Percentiles rank a stretch among this genome's conserved stretches.
Evolutionary conservation across 805 yeast genomes (phyloP).

Genomic region (Peterozyma toletana): DNA sequence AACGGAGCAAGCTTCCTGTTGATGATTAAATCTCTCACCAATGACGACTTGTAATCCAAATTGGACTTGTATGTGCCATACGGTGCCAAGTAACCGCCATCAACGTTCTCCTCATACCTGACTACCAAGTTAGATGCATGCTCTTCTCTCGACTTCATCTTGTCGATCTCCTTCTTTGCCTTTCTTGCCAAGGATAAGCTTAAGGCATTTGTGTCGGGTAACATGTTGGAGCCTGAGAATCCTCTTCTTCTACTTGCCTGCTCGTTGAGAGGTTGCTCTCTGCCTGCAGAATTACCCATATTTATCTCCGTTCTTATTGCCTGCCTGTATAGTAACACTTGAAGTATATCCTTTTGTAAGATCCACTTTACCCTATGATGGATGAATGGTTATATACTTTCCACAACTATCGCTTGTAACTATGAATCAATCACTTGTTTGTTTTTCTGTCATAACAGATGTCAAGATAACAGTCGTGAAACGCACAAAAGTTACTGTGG

Average conservation of each 20-base stretch:
- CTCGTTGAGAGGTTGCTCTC: conserved; percentile 21
- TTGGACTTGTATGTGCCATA: conserved; percentile 79
- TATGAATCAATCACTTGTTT: too few species aligned
- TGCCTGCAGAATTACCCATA: conserved; percentile 44
- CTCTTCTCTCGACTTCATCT: conserved; percentile 41
- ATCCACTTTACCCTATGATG: too few species aligned
- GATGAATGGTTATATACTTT: too few species aligned
- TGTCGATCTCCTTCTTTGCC: conserved; percentile 43
- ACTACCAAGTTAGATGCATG: conserved; percentile 56
- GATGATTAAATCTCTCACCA: conserved; percentile 66
- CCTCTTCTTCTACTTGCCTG: conserved; percentile 6
- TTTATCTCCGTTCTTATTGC: not conserved
- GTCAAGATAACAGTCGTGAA: too few species aligned
- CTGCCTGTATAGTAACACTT: too few species aligned
- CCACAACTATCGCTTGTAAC: too few species aligned
- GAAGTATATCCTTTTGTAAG: too few species aligned
- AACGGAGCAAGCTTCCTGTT: conserved; percentile 81
- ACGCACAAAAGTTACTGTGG: too few species aligned
- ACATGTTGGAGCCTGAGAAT: conserved; percentile 1
- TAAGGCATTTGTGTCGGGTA: not conserved
- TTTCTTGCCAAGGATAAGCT: conserved; percentile 14
- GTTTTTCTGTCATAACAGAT: too few species aligned
- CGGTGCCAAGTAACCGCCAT: conserved; percentile 92
- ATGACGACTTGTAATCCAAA: conserved; percentile 63
- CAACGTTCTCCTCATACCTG: conserved; percentile 63